These are phyloP conservation scores for Cryptococcus sp. DNA, from an alignment of 1,284 basidiomycete genomes.

Conservation along the genomic window DNA sequence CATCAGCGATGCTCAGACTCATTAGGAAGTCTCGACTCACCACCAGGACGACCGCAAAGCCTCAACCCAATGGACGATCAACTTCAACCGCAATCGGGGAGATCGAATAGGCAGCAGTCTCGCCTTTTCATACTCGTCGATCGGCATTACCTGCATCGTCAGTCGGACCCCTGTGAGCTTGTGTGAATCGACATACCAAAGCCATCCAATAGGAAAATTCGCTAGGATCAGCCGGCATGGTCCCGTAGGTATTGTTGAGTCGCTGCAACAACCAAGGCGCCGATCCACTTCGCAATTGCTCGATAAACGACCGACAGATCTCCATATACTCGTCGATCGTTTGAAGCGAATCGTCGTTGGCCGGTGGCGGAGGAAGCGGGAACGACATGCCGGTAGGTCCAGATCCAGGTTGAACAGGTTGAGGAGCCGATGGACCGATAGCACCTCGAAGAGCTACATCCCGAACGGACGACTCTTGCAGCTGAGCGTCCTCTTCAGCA, in stretches of 20 bases:
- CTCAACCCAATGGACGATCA: conserved; percentile 92
- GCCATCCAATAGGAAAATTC: conserved; percentile 88
- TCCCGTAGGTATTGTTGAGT: conserved; percentile 67
- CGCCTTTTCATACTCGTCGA: conserved; percentile 89
- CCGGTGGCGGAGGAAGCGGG: neutral
- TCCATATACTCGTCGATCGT: conserved; percentile 68
- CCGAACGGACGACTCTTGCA: conserved; percentile 46
- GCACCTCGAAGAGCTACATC: conserved; percentile 27
- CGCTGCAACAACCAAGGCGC: conserved; percentile 88
- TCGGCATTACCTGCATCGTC: conserved; percentile 66
- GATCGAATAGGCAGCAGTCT: conserved; percentile 86
- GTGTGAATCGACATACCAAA: conserved; percentile 48
- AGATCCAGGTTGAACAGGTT: neutral
- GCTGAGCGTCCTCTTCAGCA: conserved; percentile 50
- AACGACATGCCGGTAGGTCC: neutral
- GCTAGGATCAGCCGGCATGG: conserved; percentile 57
- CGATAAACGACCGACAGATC: conserved; percentile 71
- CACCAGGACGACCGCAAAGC: conserved; percentile 65
- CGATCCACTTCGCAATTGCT: conserved; percentile 69
- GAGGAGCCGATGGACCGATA: neutral
- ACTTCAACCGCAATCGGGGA: conserved; percentile 65
- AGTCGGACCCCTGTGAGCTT: neutral
- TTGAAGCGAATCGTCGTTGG: conserved; percentile 28
- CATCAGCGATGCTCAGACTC: conserved; percentile 1
- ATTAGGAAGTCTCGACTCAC: conserved; percentile 35